Percentiles rank a stretch among this genome's conserved stretches.
These are phyloP conservation scores for Strobilomyces dryophilus DNA, from an alignment of 768 basidiomycete species.

Conservation along the genomic window DNA sequence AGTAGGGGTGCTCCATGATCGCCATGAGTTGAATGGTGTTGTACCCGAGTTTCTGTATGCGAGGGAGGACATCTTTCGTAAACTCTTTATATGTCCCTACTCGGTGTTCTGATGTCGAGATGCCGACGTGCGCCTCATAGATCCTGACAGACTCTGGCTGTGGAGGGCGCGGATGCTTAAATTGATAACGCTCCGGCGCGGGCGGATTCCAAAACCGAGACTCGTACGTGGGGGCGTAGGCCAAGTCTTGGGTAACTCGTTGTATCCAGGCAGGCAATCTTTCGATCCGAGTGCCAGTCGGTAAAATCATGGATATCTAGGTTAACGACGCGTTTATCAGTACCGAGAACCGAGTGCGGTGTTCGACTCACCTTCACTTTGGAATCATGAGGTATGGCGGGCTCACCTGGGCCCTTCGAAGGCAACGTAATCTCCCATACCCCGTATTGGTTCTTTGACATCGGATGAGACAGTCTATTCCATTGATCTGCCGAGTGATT, in stretches of 20 bases:
- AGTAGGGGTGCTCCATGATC: slow-evolving; percentile 97
- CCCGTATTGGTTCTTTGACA: slow-evolving; percentile 82
- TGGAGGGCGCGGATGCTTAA: slow-evolving; percentile 73
- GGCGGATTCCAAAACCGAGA: slow-evolving; percentile 99
- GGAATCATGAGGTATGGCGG: slow-evolving; percentile 90
- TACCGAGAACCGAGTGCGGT: background rate
- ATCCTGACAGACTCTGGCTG: slow-evolving; percentile 69
- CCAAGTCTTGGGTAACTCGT: slow-evolving; percentile 92
- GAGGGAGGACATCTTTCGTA: slow-evolving; percentile 73
- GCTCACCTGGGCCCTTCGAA: slow-evolving; percentile 59
- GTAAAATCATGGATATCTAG: slow-evolving; percentile 90
- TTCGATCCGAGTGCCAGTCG: slow-evolving; percentile 77
- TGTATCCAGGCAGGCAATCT: slow-evolving; percentile 91
- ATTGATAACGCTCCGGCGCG: slow-evolving; percentile 61
- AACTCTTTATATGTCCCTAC: slow-evolving; percentile 98
- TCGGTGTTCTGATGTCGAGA: slow-evolving; percentile 81
- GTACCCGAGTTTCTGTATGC: slow-evolving; percentile 91
- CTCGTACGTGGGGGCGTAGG: slow-evolving; percentile 88
- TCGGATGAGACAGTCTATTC: slow-evolving; percentile 79
- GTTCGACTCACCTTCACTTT: slow-evolving; percentile 75
- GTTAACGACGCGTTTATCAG: background rate
- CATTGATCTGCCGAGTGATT: slow-evolving; percentile 61
- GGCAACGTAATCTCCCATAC: slow-evolving; percentile 85
- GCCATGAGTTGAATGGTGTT: slow-evolving; percentile 99
- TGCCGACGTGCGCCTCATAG: slow-evolving; percentile 98